Percentiles rank a stretch among this genome's conserved stretches.
phyloP scores from a whole-genome alignment of 2,329 filamentous ascomycete genomes.

The Stemphylium vesicarium region DNA sequence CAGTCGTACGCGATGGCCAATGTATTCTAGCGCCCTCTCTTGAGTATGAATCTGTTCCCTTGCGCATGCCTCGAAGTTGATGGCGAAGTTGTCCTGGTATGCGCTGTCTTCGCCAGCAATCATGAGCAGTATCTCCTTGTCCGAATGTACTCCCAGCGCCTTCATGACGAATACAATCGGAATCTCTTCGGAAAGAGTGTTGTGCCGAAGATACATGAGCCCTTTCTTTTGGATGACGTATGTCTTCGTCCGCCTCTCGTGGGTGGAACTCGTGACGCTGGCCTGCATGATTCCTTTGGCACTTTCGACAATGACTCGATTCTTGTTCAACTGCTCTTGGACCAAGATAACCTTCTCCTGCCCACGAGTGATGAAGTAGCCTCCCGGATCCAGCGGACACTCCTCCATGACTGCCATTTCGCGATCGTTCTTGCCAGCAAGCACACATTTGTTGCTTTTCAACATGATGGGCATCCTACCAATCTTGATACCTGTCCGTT shows the following conservation, averaged over 20 bases:
- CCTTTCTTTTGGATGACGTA: constrained; percentile 96
- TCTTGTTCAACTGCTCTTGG: constrained; percentile 98
- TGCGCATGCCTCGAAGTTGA: constrained; percentile 93
- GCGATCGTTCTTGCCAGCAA: constrained; percentile 80
- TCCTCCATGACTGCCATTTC: constrained; percentile 94
- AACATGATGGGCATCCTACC: constrained; percentile 97
- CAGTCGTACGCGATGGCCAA: constrained; percentile 79
- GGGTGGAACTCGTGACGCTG: constrained; percentile 90
- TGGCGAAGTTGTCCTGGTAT: constrained; percentile 93
- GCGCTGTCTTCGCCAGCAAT: constrained; percentile 84
- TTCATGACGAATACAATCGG: constrained; percentile 93
- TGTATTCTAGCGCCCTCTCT: constrained; percentile 92
- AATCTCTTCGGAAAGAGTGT: constrained; percentile 90
- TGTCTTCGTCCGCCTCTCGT: constrained; percentile 97
- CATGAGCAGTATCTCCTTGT: constrained; percentile 92
- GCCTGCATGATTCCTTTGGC: constrained; percentile 95
- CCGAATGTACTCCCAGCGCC: constrained; percentile 89
- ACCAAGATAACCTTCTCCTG: constrained; percentile 99
- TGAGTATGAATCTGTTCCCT: constrained; percentile 88
- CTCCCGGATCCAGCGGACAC: constrained; percentile 93
- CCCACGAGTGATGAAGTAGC: constrained; percentile 96
- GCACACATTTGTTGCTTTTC: constrained; percentile 89
- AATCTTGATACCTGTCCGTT: constrained; percentile 76
- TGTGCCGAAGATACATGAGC: constrained; percentile 86
- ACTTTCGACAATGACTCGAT: constrained; percentile 95